Base-by-base conservation (phyloP, 225 moss, liverwort and hornwort species). In the Physcomitrium patens region DNA sequence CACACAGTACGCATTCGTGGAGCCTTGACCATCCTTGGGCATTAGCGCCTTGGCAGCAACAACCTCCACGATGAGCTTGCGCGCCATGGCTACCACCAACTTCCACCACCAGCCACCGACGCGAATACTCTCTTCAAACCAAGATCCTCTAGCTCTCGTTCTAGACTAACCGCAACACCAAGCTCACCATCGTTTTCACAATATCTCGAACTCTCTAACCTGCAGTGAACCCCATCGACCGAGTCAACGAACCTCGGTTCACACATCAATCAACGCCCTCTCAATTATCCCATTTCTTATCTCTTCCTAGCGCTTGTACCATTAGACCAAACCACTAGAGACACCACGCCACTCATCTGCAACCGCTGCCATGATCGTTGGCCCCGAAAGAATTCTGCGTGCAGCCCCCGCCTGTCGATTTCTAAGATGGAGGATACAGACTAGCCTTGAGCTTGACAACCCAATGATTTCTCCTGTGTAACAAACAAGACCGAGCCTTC, bases 11-110 rank as follows among this genome's bases (percentile, higher is more conserved):
- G 87, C 84, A 75, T 87, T 87, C 2, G 87, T 74, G 23, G 87
- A 87, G 7, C 87, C 87, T 62, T 82, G 87, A 15, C 87, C 87
- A 46, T 87, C 84, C 71, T 87, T 87, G 41, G 87, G 87, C 87
- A 87, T 87, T 46, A 87, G 22, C 50, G 60, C 87, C 12, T 77
- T 87, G 1, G 84, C 87, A 10, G 82, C 81, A 20, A 71, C 77
- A 12, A 87, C 84, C 69, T 87, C 87, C 75, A 87, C 84, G 2
- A 69, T 48, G 18, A 87, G 82, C 66, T 57, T 82, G n/a, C 87
- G 84, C 71, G 68, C 69, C 87, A 87, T 87, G 7, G 77, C 74
- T 60, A 48, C 73, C 22, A 13, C 24, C 22, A 28, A 71, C 31
- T 37, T 37, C 71, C 37, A 55, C 37, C 20, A 26, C 37, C 8